A percentile compares a stretch with the other conserved stretches of the same genome.
These are phyloP conservation scores for Epichloe sp. DNA, from an alignment of 2,329 filamentous ascomycete genomes.

Conservation along the genomic window DNA sequence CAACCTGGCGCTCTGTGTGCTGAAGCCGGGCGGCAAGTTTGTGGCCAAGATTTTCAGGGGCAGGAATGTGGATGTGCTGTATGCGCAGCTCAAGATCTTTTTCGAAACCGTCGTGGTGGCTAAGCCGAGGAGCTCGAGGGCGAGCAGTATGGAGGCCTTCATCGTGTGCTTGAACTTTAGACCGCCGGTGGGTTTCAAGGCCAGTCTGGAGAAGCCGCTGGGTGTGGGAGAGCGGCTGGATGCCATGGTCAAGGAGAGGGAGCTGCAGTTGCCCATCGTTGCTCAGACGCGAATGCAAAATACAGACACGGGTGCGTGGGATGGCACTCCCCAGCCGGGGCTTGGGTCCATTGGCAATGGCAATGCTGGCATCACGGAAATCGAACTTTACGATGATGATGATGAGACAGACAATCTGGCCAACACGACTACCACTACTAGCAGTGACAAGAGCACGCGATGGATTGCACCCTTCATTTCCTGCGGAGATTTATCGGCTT, in stretches of 20 bases:
- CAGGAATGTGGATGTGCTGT: constrained; percentile 89
- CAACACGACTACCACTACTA: constrained; percentile 22
- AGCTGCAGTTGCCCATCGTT: constrained; percentile 26
- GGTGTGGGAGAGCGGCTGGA: constrained; percentile 47
- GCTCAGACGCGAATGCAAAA: constrained; percentile 34
- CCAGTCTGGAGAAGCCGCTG: constrained; percentile 63
- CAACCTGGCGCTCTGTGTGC: constrained; percentile 83
- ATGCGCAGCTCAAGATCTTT: constrained; percentile 83
- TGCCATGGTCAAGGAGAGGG: constrained; percentile 32
- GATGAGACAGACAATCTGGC: constrained; percentile 13
- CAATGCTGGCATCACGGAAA: constrained; percentile 28
- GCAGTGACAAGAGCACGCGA: constrained; percentile 30
- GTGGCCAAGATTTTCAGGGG: constrained; percentile 97
- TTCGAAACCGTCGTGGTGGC: constrained; percentile 78
- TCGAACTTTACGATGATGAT: constrained; percentile 36
- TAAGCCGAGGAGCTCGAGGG: constrained; percentile 87
- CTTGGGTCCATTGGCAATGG: constrained; percentile 10
- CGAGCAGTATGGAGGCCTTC: constrained; percentile 92
- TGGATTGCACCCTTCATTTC: constrained; percentile 96
- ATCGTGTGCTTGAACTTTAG: constrained; percentile 86
- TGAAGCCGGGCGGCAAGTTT: constrained; percentile 87
- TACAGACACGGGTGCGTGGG: constrained; percentile 30
- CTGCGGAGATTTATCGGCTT: constrained; percentile 90
- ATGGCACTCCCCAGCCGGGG: constrained; percentile 12
- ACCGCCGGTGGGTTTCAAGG: constrained; percentile 62